phyloP scores from a whole-genome alignment of 1,284 basidiomycete genomes.

The Boletus hoseneyae region DNA sequence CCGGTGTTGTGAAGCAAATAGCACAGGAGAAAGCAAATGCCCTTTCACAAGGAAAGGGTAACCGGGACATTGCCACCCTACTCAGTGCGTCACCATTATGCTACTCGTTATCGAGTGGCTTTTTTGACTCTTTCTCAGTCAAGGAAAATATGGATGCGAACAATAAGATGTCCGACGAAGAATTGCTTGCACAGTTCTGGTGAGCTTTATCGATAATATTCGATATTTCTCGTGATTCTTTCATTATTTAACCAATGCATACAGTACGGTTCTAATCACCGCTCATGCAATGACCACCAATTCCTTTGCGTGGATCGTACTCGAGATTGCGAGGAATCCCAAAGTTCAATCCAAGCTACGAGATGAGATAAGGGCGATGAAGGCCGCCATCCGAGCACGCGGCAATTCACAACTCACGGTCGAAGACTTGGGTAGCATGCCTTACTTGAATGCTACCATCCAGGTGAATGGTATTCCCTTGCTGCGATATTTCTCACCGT shows the following conservation, averaged over 20 bases:
- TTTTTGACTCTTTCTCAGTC: constrained; percentile 34
- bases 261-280: constrained; percentile 36
- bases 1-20: constrained; percentile 36
- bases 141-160: constrained; percentile 48
- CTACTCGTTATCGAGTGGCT: background rate
- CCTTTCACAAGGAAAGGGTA: constrained; percentile 30
- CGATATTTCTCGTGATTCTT: background rate
- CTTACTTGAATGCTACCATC: constrained; percentile 48
- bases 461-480: constrained; percentile 35
- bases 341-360: constrained; percentile 40
- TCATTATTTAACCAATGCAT: background rate
- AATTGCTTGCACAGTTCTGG: constrained; percentile 54
- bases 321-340: constrained; percentile 40
- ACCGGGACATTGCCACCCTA: constrained; percentile 40
- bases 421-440: constrained; percentile 49
- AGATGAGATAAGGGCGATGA: constrained; percentile 36
- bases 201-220: constrained; percentile 21
- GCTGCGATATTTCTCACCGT: background rate
- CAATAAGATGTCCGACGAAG: constrained; percentile 43
- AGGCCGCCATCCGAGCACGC: constrained; percentile 34
- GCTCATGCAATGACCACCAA: constrained; percentile 53
- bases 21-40: constrained; percentile 42
- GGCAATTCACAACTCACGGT: constrained; percentile 39
- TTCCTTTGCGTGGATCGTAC: constrained; percentile 38
- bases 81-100: constrained; percentile 31